phyloP scores from a whole-genome alignment of 176 grass and related monocot species.

The Musa schizocarpa region DNA sequence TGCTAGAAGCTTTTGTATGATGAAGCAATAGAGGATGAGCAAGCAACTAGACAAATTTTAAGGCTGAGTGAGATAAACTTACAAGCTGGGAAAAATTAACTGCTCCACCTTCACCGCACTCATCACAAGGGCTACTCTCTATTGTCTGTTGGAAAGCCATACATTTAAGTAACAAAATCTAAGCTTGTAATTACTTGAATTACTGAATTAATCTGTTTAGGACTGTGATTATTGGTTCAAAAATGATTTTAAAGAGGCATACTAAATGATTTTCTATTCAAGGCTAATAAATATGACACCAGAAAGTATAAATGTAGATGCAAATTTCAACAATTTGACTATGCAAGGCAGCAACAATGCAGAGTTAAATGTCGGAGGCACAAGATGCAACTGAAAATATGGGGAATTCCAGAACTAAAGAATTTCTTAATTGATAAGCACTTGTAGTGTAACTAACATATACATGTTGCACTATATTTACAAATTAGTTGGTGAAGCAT shows the following conservation, averaged over 20 bases:
- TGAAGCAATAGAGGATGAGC: slow-evolving; percentile 19
- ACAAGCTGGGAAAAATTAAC: slow-evolving; percentile 95
- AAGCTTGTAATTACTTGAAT: neutral
- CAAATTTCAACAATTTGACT: too few relatives aligned
- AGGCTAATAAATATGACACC: too few relatives aligned
- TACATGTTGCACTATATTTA: too few relatives aligned
- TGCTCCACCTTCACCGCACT: slow-evolving; percentile 70
- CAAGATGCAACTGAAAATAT: too few relatives aligned
- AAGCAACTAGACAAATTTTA: neutral
- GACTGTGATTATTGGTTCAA: neutral
- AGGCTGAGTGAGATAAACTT: slow-evolving; percentile 27
- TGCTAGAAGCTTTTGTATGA: neutral
- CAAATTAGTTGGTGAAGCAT: too few relatives aligned
- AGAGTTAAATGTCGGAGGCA: too few relatives aligned
- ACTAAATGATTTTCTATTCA: neutral
- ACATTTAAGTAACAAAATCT: neutral
- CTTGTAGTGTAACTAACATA: too few relatives aligned
- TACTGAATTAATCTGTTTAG: neutral
- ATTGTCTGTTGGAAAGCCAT: slow-evolving; percentile 53
- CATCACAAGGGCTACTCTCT: slow-evolving; percentile 84
- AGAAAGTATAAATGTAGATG: too few relatives aligned
- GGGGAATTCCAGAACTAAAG: too few relatives aligned
- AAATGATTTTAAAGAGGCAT: neutral
- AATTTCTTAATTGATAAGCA: too few relatives aligned
- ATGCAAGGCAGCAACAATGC: too few relatives aligned